Evolutionary conservation across 108 stramenopile genomes (phyloP), one percentile per base, ranked within the genome.

Genomic region (Schizochytrium sp.): DNA sequence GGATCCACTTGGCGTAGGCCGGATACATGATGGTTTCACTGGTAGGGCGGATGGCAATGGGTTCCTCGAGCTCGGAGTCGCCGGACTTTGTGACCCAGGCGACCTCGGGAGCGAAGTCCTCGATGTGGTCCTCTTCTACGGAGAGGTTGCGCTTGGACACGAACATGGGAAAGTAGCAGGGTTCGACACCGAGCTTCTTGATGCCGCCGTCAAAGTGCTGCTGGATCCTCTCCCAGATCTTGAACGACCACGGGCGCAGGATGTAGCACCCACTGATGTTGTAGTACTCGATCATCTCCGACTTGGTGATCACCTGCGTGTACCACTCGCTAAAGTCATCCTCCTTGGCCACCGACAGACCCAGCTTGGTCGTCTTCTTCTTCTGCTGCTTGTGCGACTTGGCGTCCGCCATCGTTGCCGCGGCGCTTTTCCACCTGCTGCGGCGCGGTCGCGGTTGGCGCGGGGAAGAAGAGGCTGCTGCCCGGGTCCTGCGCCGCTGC

Each of bases 21-120:
- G 98, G 98, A 87, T 98, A 99, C 98, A 99, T 99, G 92, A 99
- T 99, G 10, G 99, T 99, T 89, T 99, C 99, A 53, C 93, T 94
- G 23, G 99, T 99, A 4, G 99, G 99, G 89, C 99, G 96, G 14
- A 99, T 95, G 43, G 98, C 98, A 91, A 99, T 98, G 44, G 96
- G 98, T 71, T 98, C 95, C 60, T 95, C 96, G 23, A 99, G 92
- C 14, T 98, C 98, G 6, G 93, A 92, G 45, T 97, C 92, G 23
- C 93, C 93, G 45, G 90, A 89, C 88, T 29, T n/a, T 59, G 89
- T 89, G 28, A 89, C 89, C 89, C 89, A 89, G 48, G 89, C 89
- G 21, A 89, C 89, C 91, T 99, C 99, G 25, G 98, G 98, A 4
- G 99, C 98, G 72, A 99, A 99, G 16, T 97, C 99, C 94, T 98